Conservation (phyloP, 306 rosid genomes). For the Luffa aegyptiaca region DNA sequence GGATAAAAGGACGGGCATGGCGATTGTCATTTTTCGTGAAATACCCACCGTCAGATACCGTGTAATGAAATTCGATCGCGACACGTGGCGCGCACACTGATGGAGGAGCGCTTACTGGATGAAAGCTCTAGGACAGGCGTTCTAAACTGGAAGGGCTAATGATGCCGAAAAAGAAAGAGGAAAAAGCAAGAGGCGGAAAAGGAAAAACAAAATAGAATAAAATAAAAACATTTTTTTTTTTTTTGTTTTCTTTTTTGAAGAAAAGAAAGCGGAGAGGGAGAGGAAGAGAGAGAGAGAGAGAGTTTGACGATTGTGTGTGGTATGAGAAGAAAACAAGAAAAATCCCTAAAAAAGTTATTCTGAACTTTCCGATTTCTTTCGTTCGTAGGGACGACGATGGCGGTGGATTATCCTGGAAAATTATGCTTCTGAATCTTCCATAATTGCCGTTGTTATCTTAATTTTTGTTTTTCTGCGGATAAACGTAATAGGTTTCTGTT, state of each 20-base stretch:
- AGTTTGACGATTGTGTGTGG: conserved; percentile 15
- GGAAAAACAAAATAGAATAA: background rate
- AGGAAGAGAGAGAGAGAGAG: background rate
- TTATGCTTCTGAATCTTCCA: conserved; percentile 3
- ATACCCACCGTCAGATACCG: background rate
- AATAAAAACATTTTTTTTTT: conserved; percentile 13
- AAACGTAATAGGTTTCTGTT: conserved; percentile 1
- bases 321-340: conserved; percentile 20
- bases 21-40: background rate
- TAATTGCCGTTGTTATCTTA: background rate
- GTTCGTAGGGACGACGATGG: background rate
- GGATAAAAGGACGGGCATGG: background rate
- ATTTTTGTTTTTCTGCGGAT: background rate
- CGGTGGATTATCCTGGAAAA: conserved; percentile 24
- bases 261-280: background rate
- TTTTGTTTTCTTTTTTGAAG: background rate
- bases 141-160: background rate
- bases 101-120: background rate
- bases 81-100: background rate
- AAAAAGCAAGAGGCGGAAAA: background rate
- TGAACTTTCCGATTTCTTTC: background rate
- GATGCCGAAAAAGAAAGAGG: background rate
- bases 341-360: background rate
- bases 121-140: background rate
- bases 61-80: background rate